These are phyloP conservation scores for Colletotrichum spaethianum DNA, from an alignment of 2,329 filamentous ascomycete species.

Conservation along the genomic window DNA sequence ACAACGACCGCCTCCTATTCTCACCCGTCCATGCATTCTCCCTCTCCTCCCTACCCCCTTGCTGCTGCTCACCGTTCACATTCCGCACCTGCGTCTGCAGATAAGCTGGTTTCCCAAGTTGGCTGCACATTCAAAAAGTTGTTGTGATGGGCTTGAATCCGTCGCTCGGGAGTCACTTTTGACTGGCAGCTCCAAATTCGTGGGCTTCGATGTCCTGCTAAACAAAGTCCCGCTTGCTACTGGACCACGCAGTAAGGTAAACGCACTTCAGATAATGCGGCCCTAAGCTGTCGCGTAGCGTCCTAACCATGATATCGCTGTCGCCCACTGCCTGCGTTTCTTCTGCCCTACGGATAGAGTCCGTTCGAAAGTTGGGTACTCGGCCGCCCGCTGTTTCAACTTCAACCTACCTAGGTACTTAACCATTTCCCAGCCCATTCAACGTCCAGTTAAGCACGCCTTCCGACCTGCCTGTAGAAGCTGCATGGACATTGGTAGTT, in stretches of 20 bases:
- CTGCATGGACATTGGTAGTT: background rate
- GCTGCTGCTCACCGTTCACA: background rate
- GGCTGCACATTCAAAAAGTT: background rate
- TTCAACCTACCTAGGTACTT: background rate
- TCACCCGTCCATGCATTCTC: background rate
- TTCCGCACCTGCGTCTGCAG: slow-evolving; percentile 9
- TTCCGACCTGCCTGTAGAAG: background rate
- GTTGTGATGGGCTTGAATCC: background rate
- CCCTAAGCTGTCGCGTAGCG: background rate
- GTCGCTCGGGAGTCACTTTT: slow-evolving; percentile 1
- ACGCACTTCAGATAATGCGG: background rate
- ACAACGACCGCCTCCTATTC: background rate
- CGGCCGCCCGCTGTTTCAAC: background rate
- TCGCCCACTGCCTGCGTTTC: background rate
- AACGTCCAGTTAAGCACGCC: background rate
- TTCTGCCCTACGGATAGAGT: background rate
- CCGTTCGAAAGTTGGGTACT: background rate
- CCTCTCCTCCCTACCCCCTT: background rate
- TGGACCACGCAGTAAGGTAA: background rate
- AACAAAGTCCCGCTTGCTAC: no score
- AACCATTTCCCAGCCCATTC: background rate
- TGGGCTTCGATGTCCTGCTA: slow-evolving; percentile 1
- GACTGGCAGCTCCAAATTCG: slow-evolving; percentile 7
- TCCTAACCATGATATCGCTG: background rate
- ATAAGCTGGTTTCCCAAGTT: background rate